Conservation (phyloP, 306 rosid species). For the Acacia acuminata region DNA sequence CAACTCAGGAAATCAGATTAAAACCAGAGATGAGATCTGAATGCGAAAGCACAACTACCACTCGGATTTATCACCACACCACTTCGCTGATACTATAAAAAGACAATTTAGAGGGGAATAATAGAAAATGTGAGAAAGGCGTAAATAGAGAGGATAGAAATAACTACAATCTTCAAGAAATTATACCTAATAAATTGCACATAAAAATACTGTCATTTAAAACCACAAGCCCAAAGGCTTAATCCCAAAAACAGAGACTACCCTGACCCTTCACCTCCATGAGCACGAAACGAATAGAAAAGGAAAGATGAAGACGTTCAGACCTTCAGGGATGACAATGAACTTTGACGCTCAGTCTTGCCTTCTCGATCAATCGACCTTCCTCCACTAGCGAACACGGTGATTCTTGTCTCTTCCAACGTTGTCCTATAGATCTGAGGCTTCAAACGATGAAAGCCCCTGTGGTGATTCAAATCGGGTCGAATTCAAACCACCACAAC, state of each 20-base stretch:
- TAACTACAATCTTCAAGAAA: background rate
- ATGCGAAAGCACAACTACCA: background rate
- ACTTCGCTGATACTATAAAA: background rate
- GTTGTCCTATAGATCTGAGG: too few species aligned
- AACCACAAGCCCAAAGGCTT: background rate
- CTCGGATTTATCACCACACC: background rate
- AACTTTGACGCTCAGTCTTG: background rate
- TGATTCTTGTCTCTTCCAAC: too few species aligned
- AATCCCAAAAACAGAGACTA: background rate
- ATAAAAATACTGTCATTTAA: background rate
- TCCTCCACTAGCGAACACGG: too few species aligned
- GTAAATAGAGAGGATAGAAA: background rate
- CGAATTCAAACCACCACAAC: too few species aligned
- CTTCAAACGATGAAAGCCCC: too few species aligned
- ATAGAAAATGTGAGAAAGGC: background rate
- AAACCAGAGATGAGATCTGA: background rate
- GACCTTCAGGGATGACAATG: too few species aligned
- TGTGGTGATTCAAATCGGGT: too few species aligned
- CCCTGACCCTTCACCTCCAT: background rate
- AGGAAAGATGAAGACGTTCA: too few species aligned
- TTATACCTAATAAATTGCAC: background rate
- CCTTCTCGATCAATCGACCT: background rate
- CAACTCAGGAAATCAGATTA: background rate
- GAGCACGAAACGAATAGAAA: too few species aligned
- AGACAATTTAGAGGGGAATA: background rate